phyloP scores from a whole-genome alignment of 108 stramenopile species.

The Skeletonema costatum region DNA sequence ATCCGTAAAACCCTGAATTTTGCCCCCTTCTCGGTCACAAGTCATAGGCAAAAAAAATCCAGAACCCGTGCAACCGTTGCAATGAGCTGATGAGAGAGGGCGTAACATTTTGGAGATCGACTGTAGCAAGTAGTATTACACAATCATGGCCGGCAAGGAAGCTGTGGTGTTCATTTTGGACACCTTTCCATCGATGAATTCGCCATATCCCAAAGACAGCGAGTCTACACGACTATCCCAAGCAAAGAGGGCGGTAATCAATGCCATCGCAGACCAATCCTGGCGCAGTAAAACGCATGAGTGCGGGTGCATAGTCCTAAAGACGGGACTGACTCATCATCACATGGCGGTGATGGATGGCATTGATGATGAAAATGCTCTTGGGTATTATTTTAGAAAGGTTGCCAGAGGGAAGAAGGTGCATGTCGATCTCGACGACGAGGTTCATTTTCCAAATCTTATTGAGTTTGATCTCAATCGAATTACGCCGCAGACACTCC shows the following conservation, averaged over 20 bases:
- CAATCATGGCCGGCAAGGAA: conserved; percentile 58
- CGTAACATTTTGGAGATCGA: neutral
- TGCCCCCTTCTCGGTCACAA: no score
- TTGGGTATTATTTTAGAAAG: neutral
- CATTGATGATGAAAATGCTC: conserved; percentile 22
- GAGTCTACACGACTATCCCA: conserved; percentile 43
- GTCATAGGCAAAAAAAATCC: no score
- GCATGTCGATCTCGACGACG: conserved; percentile 16
- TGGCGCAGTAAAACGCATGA: conserved; percentile 62
- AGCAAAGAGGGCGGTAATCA: conserved; percentile 54
- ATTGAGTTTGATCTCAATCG: conserved; percentile 58
- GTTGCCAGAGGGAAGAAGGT: conserved; percentile 21
- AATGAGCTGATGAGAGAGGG: no score
- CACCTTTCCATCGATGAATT: conserved; percentile 65
- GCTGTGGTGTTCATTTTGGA: conserved; percentile 77
- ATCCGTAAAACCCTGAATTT: no score
- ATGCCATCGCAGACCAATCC: conserved; percentile 66
- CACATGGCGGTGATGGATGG: conserved; percentile 41
- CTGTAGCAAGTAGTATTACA: neutral
- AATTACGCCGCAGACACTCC: conserved; percentile 55
- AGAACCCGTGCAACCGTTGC: no score
- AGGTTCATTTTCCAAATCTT: conserved; percentile 66
- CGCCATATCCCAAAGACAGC: conserved; percentile 24
- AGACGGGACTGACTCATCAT: conserved; percentile 58
- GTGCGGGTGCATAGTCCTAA: conserved; percentile 60